phyloP scores from a whole-genome alignment of 176 grass and related monocot genomes.

The Poa annua region DNA sequence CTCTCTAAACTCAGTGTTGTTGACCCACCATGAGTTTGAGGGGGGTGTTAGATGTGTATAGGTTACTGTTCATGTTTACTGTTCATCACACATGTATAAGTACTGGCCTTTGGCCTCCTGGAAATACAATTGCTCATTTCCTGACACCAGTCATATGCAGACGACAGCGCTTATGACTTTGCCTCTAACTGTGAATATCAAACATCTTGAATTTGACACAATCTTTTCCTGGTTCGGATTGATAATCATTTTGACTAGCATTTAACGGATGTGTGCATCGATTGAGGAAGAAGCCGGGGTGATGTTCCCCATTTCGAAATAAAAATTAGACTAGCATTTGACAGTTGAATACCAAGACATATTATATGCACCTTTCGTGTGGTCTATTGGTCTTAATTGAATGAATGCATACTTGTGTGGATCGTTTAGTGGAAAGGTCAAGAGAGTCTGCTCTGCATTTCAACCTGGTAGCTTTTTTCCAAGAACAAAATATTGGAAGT shows the following conservation, averaged over 20 bases:
- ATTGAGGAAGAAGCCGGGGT: too few species aligned
- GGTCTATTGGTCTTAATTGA: neutral
- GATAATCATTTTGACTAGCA: neutral
- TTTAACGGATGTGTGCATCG: neutral
- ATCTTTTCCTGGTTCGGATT: neutral
- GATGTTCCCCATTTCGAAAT: too few species aligned
- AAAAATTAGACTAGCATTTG: too few species aligned
- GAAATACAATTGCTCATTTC: too few species aligned
- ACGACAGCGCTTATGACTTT: neutral
- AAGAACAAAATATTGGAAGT: constrained; percentile 40
- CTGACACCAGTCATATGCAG: neutral
- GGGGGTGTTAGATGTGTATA: too few species aligned
- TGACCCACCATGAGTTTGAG: too few species aligned
- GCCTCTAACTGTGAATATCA: neutral
- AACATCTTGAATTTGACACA: neutral
- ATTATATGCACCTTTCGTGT: neutral
- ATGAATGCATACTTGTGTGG: neutral
- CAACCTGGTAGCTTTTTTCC: neutral
- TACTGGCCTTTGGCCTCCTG: too few species aligned
- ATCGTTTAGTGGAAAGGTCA: neutral
- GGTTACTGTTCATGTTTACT: too few species aligned
- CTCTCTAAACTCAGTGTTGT: too few species aligned
- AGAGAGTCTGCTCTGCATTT: neutral
- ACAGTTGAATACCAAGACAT: neutral
- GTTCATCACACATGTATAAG: too few species aligned